Evolutionary conservation across 1,139 yeast genomes (phyloP), one percentile per base, ranked within the genome.

Genomic region (Hyphopichia buzzinii): DNA sequence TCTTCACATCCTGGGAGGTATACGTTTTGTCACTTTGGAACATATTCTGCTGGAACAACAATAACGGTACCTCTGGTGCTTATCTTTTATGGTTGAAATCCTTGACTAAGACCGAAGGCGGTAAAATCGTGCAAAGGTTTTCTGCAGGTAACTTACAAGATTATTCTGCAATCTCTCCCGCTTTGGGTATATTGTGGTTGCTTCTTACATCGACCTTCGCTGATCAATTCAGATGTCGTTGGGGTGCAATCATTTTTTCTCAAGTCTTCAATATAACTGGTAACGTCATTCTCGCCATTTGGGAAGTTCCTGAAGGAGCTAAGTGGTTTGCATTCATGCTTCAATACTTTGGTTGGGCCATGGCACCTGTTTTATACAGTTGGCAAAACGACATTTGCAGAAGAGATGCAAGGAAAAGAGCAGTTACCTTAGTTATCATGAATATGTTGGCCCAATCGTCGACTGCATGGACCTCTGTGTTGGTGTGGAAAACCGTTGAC

Each of bases 11-110:
- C 26, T 78, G 83, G 82, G 77, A 77, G 49, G 62, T 79, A 35
- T 79, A 72, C 37, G 66, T 73, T 5, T 59, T 77, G 40, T 49
- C 70, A 6, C 49, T 73, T 24, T 77, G 81, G 79, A 71, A 77
- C 46, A 61, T 77, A 26, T 73, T 81, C 55, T 79, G 82, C 49
- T 81, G 86, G 86, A 78, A 78, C 53, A 77, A 77, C 55, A 62
- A 63, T 31, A 68, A 64, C 44, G 74, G 67, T 34, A 49, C 64
- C 8, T 62, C 71, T 15, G 75, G 75, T 38, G 64, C 87, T 31
- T 81, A 77, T 52, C 61, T 75, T 13, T 61, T 70, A 41, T 70
- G 75, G 75, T 59, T 70, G 38, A 56, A 64, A 31, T 62, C 72
- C 0, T 55, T 67, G 35, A 57, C 48, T 3, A 33, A 33, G 24